These are phyloP conservation scores for Auxenochlorella protothecoides DNA, from an alignment of 139 green algal species.

Conservation along the genomic window DNA sequence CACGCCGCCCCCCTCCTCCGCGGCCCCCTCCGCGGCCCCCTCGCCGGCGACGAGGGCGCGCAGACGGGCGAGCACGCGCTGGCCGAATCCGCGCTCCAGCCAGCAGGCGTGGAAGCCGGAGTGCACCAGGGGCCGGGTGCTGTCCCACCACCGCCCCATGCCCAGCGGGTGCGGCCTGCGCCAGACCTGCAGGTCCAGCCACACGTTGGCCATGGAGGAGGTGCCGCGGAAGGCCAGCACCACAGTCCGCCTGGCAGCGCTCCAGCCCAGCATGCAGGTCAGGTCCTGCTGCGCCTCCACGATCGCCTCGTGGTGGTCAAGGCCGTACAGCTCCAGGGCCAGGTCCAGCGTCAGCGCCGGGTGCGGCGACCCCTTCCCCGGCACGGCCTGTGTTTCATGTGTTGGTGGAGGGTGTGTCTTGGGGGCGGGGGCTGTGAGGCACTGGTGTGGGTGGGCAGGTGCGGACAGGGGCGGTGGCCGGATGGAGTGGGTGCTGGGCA, in stretches of 20 bases:
- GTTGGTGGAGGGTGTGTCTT: too few species aligned
- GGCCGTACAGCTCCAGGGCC: not conserved
- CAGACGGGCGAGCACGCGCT: conserved; percentile 8
- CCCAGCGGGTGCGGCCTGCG: conserved; percentile 15
- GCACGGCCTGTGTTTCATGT: too few species aligned
- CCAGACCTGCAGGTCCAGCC: conserved; percentile 17
- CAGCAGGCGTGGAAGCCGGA: conserved; percentile 8
- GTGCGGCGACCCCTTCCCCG: not conserved
- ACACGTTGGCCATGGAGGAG: conserved; percentile 3
- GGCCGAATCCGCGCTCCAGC: not conserved
- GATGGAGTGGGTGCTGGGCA: too few species aligned
- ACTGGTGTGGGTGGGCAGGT: too few species aligned
- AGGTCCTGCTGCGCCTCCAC: not conserved
- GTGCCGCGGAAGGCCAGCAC: conserved; percentile 12
- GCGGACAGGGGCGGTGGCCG: too few species aligned
- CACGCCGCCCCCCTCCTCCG: not conserved
- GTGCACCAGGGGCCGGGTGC: conserved; percentile 18
- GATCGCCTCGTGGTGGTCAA: not conserved
- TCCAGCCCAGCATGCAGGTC: conserved; percentile 8
- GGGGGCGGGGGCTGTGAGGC: too few species aligned
- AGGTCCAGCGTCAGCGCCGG: not conserved
- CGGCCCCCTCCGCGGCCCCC: not conserved
- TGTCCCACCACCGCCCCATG: conserved; percentile 12
- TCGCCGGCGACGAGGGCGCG: not conserved
- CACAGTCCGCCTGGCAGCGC: not conserved